phyloP scores from a whole-genome alignment of 495 filamentous ascomycete genomes.

The Penicillium desertorum region DNA sequence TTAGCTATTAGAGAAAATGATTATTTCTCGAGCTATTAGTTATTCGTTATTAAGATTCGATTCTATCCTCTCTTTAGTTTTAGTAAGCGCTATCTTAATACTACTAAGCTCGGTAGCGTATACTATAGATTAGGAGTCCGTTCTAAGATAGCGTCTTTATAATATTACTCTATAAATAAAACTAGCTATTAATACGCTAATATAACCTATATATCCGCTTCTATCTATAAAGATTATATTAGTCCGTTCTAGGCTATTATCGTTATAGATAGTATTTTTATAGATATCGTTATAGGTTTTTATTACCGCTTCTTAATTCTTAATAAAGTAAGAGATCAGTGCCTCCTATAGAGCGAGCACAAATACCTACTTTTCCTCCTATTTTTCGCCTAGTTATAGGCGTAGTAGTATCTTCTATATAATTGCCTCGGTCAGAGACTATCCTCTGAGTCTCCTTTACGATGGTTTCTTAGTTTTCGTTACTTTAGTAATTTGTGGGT shows the following conservation, averaged over 20 bases:
- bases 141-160: not conserved
- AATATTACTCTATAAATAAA: not conserved
- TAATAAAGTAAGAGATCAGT: not conserved
- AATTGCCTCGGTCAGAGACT: no score
- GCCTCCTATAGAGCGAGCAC: not conserved
- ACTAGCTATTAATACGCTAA: not conserved
- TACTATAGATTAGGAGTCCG: not conserved
- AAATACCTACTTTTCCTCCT: not conserved
- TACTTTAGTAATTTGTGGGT: no score
- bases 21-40: no score
- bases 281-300: not conserved
- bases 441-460: no score
- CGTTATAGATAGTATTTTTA: no score
- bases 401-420: no score
- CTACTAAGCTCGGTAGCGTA: conserved; percentile 3
- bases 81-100: not conserved
- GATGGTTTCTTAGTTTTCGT: no score
- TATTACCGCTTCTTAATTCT: not conserved
- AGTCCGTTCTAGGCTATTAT: no score
- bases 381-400: no score
- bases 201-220: not conserved
- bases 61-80: no score
- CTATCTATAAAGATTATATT: not conserved
- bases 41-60: no score
- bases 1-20: no score